A percentile compares a stretch with the other conserved stretches of the same genome.
phyloP scores from a whole-genome alignment of 192 early-diverging fungal species.

The Physocladia obscura region DNA sequence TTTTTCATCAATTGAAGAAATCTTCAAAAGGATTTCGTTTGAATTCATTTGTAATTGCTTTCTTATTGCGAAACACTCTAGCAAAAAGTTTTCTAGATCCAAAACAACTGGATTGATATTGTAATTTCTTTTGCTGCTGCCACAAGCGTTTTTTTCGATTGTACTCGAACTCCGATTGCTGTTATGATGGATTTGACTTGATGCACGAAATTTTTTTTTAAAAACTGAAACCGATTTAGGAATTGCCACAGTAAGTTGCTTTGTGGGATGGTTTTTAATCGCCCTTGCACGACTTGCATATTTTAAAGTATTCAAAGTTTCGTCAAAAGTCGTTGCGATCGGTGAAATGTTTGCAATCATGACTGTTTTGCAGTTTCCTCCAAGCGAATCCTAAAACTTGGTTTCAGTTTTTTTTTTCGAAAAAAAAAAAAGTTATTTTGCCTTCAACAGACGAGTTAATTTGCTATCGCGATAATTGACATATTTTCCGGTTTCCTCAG shows the following conservation, averaged over 20 bases:
- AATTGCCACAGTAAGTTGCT: too few relatives aligned
- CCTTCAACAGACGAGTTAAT: conserved; percentile 69
- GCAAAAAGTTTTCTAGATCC: conserved; percentile 18
- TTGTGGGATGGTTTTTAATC: too few relatives aligned
- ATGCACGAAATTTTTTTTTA: neutral
- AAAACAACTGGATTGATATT: too few relatives aligned
- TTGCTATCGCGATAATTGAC: conserved; percentile 78
- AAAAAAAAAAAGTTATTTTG: neutral
- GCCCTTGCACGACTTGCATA: conserved; percentile 71
- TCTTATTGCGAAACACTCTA: conserved; percentile 6
- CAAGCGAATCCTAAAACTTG: conserved; percentile 57
- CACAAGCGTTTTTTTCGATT: neutral
- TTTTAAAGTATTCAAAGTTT: conserved; percentile 77
- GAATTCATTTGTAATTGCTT: neutral
- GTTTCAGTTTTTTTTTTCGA: neutral
- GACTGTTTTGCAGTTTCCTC: conserved; percentile 76
- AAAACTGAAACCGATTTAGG: too few relatives aligned
- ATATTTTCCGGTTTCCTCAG: conserved; percentile 56
- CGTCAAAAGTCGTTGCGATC: conserved; percentile 63
- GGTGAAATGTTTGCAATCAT: conserved; percentile 80
- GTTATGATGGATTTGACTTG: neutral
- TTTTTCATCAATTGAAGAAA: neutral
- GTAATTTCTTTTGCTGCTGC: neutral
- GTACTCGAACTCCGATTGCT: neutral
- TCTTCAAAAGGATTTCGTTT: conserved; percentile 1